Percentiles rank a stretch among this genome's conserved stretches.
Conservation (phyloP, 352 stramenopile species). For the Phytophthora podocarpi region DNA sequence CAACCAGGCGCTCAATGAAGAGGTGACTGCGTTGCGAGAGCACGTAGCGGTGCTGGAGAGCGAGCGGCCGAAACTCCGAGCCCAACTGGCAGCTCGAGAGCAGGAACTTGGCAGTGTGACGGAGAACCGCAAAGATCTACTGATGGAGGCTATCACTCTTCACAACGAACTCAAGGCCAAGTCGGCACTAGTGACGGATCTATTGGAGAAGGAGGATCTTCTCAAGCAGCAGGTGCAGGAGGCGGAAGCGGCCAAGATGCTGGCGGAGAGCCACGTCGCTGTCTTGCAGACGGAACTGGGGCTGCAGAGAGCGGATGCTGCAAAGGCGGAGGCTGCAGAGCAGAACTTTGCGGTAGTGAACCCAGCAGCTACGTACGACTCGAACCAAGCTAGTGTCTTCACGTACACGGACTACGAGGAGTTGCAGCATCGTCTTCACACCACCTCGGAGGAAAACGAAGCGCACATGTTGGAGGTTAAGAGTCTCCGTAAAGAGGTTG, state of each 20-base stretch:
- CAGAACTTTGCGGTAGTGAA: slow-evolving; percentile 39
- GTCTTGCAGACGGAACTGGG: slow-evolving; percentile 35
- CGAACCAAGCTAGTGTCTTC: slow-evolving; percentile 59
- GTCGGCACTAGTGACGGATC: slow-evolving; percentile 57
- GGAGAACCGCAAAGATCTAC: slow-evolving; percentile 46
- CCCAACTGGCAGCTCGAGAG: slow-evolving; percentile 42
- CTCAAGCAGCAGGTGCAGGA: slow-evolving; percentile 44
- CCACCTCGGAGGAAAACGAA: slow-evolving; percentile 51
- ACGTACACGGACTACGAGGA: slow-evolving; percentile 63
- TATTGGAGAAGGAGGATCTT: slow-evolving; percentile 58
- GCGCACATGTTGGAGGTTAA: slow-evolving; percentile 49
- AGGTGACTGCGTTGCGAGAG: slow-evolving; percentile 60
- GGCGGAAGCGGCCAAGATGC: slow-evolving; percentile 28
- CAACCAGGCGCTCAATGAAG: slow-evolving; percentile 69
- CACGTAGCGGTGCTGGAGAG: slow-evolving; percentile 61
- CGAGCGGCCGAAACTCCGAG: slow-evolving; percentile 49
- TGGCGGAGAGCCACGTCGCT: slow-evolving; percentile 45
- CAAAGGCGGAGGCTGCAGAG: slow-evolving; percentile 12
- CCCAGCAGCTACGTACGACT: slow-evolving; percentile 60
- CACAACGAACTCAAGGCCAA: slow-evolving; percentile 64
- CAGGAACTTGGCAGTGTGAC: slow-evolving; percentile 48
- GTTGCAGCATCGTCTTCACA: slow-evolving; percentile 49
- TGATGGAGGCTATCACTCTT: slow-evolving; percentile 62
- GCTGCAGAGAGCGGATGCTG: slow-evolving; percentile 9
- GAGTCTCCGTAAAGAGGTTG: slow-evolving; percentile 62